Percentiles rank a stretch among this genome's conserved stretches.
Conservation (phyloP, 345 rosid genomes). For the Lagerstroemia speciosa region DNA sequence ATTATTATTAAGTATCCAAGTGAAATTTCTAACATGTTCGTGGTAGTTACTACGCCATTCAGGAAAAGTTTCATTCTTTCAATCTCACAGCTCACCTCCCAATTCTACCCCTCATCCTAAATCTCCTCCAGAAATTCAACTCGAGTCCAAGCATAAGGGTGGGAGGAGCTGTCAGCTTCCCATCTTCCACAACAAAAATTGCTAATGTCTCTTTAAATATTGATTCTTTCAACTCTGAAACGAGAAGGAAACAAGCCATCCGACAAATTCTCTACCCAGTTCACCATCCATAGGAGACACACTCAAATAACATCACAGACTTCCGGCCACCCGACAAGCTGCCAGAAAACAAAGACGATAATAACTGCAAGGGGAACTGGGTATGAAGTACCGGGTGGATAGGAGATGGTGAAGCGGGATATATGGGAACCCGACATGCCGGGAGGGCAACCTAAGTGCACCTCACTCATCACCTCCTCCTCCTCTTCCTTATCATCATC, state of each 20-base stretch:
- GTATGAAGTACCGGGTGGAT: conserved; percentile 35
- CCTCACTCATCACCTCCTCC: conserved; percentile 72
- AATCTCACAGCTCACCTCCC: background rate
- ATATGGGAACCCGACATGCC: conserved; percentile 39
- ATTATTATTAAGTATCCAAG: background rate
- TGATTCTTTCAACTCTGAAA: background rate
- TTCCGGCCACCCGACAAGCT: background rate
- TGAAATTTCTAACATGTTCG: background rate
- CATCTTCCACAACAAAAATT: background rate
- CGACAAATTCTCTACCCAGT: background rate
- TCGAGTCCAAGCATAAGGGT: no score
- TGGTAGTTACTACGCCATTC: background rate
- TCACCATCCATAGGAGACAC: background rate
- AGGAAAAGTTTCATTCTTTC: background rate
- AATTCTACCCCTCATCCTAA: background rate
- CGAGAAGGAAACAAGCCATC: background rate
- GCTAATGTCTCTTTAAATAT: background rate
- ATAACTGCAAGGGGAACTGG: background rate
- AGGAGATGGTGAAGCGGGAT: conserved; percentile 52
- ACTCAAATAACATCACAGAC: background rate
- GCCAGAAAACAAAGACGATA: background rate
- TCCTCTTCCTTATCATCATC: conserved; percentile 12
- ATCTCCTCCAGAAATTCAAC: no score
- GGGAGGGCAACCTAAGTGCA: conserved; percentile 77
- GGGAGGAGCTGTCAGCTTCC: background rate